Percentiles rank a stretch among this genome's conserved stretches.
These are phyloP conservation scores for Puccinia polysora DNA, from an alignment of 1,284 basidiomycete genomes.

Conservation along the genomic window DNA sequence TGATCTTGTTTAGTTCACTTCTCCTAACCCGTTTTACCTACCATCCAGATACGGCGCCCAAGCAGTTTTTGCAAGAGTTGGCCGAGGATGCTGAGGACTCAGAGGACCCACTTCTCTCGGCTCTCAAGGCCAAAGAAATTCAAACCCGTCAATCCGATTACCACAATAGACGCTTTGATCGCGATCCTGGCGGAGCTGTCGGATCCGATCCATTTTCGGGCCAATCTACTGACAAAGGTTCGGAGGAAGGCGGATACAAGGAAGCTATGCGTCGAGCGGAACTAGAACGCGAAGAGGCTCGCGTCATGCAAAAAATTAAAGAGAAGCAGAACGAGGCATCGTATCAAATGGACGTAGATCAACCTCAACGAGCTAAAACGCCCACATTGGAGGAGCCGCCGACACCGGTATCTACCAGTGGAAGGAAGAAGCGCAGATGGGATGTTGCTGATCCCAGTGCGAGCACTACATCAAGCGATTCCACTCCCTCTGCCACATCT, in stretches of 20 bases:
- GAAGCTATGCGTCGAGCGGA: constrained; percentile 90
- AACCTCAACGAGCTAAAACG: constrained; percentile 51
- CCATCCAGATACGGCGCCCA: constrained; percentile 68
- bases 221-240: constrained; percentile 60
- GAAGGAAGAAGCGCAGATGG: constrained; percentile 75
- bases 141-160: constrained; percentile 91
- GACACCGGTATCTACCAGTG: constrained; percentile 60
- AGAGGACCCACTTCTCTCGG: constrained; percentile 87
- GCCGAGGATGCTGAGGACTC: constrained; percentile 85
- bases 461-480: constrained; percentile 55
- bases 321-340: constrained; percentile 79
- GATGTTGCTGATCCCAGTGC: constrained; percentile 66
- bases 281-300: constrained; percentile 85
- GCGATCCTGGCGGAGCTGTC: constrained; percentile 57
- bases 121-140: constrained; percentile 85
- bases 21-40: neutral
- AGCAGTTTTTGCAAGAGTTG: constrained; percentile 91
- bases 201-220: constrained; percentile 72
- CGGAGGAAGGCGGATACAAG: constrained; percentile 80
- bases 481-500: constrained; percentile 56
- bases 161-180: constrained; percentile 82
- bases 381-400: constrained; percentile 30
- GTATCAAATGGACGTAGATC: constrained; percentile 68
- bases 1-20: neutral
- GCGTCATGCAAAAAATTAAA: constrained; percentile 77